phyloP scores from a whole-genome alignment of 345 rosid genomes.

The Lumnitzera littorea region DNA sequence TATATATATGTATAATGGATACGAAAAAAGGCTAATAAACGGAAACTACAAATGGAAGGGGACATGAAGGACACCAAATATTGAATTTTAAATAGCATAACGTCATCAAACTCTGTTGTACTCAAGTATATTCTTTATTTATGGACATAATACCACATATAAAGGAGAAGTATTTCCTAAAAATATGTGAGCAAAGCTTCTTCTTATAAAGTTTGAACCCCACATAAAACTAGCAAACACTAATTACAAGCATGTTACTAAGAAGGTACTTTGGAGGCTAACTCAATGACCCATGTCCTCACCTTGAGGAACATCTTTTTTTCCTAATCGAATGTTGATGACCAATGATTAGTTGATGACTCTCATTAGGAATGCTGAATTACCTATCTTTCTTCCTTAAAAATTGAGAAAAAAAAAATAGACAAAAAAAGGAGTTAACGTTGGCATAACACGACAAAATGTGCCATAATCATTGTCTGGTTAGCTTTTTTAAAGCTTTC shows the following conservation, averaged over 20 bases:
- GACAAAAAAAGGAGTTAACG: constrained; percentile 8
- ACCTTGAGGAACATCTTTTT: constrained; percentile 2
- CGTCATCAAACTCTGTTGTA: too few relatives aligned
- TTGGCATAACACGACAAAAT: constrained; percentile 19
- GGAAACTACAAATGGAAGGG: too few relatives aligned
- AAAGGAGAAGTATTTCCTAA: too few relatives aligned
- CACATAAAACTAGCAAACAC: neutral
- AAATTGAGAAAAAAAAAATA: neutral
- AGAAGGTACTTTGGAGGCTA: neutral
- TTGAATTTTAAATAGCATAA: too few relatives aligned
- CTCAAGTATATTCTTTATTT: too few relatives aligned
- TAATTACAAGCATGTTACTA: constrained; percentile 2
- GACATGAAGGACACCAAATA: too few relatives aligned
- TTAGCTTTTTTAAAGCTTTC: constrained; percentile 18
- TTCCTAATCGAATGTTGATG: constrained; percentile 7
- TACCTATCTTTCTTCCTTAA: neutral
- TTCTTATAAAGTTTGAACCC: too few relatives aligned
- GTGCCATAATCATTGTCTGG: constrained; percentile 40
- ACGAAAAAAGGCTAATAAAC: too few relatives aligned
- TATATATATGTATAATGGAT: too few relatives aligned
- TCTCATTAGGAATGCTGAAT: neutral
- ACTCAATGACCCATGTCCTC: constrained; percentile 3
- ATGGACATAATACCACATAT: too few relatives aligned
- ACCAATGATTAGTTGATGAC: constrained; percentile 14
- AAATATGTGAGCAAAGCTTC: too few relatives aligned